Percentiles rank a stretch among this genome's conserved stretches.
Evolutionary conservation across 2,329 filamentous ascomycete species (phyloP).

Genomic region (Teratosphaeria viscida): DNA sequence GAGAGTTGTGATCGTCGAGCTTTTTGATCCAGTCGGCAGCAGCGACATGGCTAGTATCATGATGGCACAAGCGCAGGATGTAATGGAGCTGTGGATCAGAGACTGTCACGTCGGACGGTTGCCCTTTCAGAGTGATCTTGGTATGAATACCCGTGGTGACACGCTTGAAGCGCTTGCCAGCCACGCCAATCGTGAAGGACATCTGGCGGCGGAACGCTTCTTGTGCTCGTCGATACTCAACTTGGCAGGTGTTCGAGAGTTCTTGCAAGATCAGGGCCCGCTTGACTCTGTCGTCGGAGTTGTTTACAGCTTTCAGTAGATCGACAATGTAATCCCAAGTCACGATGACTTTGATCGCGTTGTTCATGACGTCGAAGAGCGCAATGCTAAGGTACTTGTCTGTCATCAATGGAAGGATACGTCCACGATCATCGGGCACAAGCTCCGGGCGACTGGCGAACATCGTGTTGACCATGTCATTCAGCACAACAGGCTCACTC

Average conservation of each 20-base stretch:
- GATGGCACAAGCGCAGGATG: not conserved
- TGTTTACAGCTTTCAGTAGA: not conserved
- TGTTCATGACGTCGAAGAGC: not conserved
- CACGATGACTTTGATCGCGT: not conserved
- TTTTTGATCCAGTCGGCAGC: constrained; percentile 9
- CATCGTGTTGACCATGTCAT: not conserved
- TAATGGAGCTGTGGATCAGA: not conserved
- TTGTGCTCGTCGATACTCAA: not conserved
- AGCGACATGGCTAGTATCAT: constrained; percentile 3
- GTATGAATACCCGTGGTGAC: not conserved
- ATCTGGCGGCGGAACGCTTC: not conserved
- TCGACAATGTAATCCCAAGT: not conserved
- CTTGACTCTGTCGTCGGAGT: not conserved
- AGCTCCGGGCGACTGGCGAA: not conserved
- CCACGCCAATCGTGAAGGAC: not conserved
- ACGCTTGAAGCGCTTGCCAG: not conserved
- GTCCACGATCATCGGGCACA: not conserved
- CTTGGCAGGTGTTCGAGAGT: not conserved
- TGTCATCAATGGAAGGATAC: not conserved
- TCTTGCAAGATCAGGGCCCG: not conserved
- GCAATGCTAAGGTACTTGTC: not conserved
- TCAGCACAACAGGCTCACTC: not conserved
- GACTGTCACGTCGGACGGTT: not conserved
- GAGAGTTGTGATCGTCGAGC: constrained; percentile 9
- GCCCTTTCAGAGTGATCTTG: not conserved